A percentile compares a stretch with the other conserved stretches of the same genome.
phyloP scores from a whole-genome alignment of 2,329 filamentous ascomycete genomes.

The Colletotrichum eleusines region DNA sequence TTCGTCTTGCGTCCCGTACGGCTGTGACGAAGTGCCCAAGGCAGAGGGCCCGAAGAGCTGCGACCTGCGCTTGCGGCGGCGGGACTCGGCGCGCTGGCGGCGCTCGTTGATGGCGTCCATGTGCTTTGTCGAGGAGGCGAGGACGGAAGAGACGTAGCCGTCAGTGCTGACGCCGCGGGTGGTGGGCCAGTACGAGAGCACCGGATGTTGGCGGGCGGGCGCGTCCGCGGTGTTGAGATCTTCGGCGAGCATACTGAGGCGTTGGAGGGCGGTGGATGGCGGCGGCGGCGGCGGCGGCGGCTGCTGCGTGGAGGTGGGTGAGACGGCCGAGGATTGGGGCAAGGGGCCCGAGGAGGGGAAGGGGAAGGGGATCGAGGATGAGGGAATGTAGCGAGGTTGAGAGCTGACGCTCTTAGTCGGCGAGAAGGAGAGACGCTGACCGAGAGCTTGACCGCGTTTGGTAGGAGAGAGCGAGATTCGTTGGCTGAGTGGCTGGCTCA shows the following conservation, averaged over 20 bases:
- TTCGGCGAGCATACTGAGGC: constrained; percentile 41
- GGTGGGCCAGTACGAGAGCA: constrained; percentile 56
- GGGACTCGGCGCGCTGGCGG: constrained; percentile 48
- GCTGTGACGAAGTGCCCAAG: constrained; percentile 18
- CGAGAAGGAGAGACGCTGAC: constrained; percentile 24
- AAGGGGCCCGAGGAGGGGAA: constrained; percentile 14
- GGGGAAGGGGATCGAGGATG: constrained; percentile 11
- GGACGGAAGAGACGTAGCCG: constrained; percentile 55
- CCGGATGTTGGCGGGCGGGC: constrained; percentile 40
- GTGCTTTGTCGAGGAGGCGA: constrained; percentile 51
- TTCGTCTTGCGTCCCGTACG: constrained; percentile 35
- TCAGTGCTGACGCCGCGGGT: constrained; percentile 52
- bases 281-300: background rate
- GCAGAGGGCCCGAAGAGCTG: constrained; percentile 19
- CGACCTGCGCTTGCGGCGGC: constrained; percentile 35
- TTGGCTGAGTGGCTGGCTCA: constrained; percentile 21
- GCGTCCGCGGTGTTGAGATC: constrained; percentile 12
- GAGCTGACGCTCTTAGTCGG: constrained; percentile 20
- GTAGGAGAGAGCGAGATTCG: constrained; percentile 22
- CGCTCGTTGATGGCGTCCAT: constrained; percentile 52
- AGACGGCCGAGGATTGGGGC: constrained; percentile 18
- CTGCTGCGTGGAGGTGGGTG: background rate
- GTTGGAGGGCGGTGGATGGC: constrained; percentile 33
- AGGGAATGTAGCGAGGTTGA: constrained; percentile 12
- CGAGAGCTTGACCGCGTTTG: constrained; percentile 20